A percentile compares a stretch with the other conserved stretches of the same genome.
Evolutionary conservation across 2,329 filamentous ascomycete species (phyloP).

Genomic region (Botrytis pseudocinerea): DNA sequence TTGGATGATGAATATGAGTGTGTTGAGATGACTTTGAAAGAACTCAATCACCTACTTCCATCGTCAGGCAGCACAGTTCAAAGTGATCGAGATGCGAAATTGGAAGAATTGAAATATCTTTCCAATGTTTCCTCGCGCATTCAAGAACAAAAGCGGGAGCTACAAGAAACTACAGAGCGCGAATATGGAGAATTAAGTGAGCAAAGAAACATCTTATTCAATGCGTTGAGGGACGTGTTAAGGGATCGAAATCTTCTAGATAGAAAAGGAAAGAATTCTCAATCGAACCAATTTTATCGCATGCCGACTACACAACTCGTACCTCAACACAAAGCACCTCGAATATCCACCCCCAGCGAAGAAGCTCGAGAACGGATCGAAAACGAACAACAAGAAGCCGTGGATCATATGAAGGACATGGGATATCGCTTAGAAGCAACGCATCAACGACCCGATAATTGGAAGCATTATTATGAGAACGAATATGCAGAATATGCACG

Average conservation of each 20-base stretch:
- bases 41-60: background rate
- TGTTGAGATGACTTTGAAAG: background rate
- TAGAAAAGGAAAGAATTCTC: background rate
- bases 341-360: background rate
- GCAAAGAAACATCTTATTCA: background rate
- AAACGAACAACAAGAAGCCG: constrained; percentile 3
- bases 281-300: background rate
- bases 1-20: background rate
- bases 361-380: background rate
- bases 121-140: background rate
- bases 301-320: background rate
- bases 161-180: background rate
- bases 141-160: background rate
- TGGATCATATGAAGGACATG: constrained; percentile 10
- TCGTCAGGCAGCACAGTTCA: background rate
- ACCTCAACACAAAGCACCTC: background rate
- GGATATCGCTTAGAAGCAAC: constrained; percentile 10
- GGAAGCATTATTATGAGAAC: constrained; percentile 22
- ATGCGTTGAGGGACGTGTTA: background rate
- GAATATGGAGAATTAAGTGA: background rate
- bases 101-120: background rate
- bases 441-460: constrained; percentile 23
- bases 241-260: background rate
- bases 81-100: background rate
- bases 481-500: constrained; percentile 19